Evolutionary conservation across 192 early-diverging fungal genomes (phyloP).

Genomic region (Gamsiella multidivaricata): DNA sequence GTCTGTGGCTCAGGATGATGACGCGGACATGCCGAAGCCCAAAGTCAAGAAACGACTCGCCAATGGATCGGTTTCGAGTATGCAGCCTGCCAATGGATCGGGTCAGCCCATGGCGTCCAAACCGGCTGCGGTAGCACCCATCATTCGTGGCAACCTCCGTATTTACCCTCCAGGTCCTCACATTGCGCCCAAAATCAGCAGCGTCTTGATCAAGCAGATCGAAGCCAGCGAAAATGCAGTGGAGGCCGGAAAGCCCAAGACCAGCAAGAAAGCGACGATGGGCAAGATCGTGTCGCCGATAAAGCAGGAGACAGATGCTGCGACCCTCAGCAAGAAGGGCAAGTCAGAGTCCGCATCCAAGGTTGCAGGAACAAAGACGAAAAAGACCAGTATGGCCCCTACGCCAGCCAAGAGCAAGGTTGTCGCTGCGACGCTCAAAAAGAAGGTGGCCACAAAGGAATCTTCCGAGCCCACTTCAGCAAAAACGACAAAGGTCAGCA

Average conservation of each 20-base stretch:
- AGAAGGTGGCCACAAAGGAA: not conserved
- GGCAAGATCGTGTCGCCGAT: not conserved
- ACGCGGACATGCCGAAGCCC: not conserved
- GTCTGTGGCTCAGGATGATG: too few species aligned
- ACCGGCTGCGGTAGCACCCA: conserved; percentile 33
- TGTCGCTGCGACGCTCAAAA: conserved; percentile 6
- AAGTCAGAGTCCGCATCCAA: conserved; percentile 1
- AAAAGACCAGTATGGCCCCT: not conserved
- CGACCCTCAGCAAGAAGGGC: conserved; percentile 4
- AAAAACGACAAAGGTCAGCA: not conserved
- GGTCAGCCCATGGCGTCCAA: conserved; percentile 1
- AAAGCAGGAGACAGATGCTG: not conserved
- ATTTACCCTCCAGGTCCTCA: conserved; percentile 52
- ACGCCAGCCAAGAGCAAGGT: conserved; percentile 18
- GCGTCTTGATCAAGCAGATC: conserved; percentile 4
- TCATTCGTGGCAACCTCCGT: conserved; percentile 49
- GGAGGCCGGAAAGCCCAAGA: not conserved
- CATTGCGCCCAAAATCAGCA: conserved; percentile 17
- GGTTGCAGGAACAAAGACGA: conserved; percentile 1
- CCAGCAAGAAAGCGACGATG: conserved; percentile 13
- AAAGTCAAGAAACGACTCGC: conserved; percentile 3
- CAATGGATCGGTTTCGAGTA: too few species aligned
- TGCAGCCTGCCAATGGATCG: not conserved
- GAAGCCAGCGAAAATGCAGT: not conserved
- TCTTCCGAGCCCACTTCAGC: not conserved